Base-by-base conservation (phyloP, 1,284 basidiomycete species). In the Heimioporus retisporus region DNA sequence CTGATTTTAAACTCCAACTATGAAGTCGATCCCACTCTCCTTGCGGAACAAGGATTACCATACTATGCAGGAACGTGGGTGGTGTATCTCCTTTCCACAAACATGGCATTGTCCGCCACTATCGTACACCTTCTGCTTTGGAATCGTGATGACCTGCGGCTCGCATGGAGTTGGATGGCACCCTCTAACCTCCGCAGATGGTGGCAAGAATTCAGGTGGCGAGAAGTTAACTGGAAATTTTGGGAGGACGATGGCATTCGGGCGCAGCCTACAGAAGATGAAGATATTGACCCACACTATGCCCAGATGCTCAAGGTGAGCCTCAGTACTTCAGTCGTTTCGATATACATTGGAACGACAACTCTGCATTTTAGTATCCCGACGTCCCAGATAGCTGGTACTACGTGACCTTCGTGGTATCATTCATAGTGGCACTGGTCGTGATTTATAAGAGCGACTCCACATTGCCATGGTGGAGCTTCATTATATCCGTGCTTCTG, bases 401-500 rank as follows among this genome's bases (percentile, higher is more conserved):
- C 68, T 71, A 77, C 2, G 71, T 72, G 2, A 81, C 76, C 10
- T 77, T 88, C 6, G 50, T 80, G 15, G 42, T 76, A 21, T 84
- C 84, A 0, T 73, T 84, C 43, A 70, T 80, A 10, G 78, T 84
- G 31, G 81, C 82, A 13, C 73, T 87, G 55, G 81, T 85, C 1
- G 78, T 84, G n/a, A 84, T 84, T 51, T 86, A 88, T 76, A 84
- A 84, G 71, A 82, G 81, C 7, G 67, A 84, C 67, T 86, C 85
- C 2, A 87, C 84, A 7, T 72, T 88, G 11, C 86, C 87, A 7
- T 88, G 87, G 83, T 88, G 84, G 83, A 83, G 84, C 1, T 79
- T 86, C 61, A 35, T 83, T 13, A 73, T 85, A 58, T 75, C 86
- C 3, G 70, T 83, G 28, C 55, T 85, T 7, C 71, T 87, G 15